Percentiles rank a stretch among this genome's conserved stretches.
These are phyloP conservation scores for Nigrospora oryzae DNA, from an alignment of 2,329 filamentous ascomycete species.

Conservation along the genomic window DNA sequence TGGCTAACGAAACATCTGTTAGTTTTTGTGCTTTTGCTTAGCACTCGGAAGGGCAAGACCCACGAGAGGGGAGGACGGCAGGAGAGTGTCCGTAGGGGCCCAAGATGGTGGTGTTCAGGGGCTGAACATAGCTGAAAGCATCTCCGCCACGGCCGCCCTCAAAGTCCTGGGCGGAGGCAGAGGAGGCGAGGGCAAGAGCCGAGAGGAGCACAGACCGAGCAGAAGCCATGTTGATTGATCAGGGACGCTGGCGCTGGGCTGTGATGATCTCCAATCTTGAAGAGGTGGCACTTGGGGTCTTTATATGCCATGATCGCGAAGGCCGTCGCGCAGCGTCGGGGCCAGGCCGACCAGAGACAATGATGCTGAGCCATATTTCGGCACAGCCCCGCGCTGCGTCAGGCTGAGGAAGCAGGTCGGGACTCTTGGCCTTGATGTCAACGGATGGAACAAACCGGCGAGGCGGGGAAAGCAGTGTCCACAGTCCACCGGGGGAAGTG, in stretches of 20 bases:
- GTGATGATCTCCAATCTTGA: neutral
- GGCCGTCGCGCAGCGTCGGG: neutral
- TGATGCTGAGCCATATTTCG: neutral
- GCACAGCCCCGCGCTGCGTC: neutral
- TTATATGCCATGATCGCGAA: neutral
- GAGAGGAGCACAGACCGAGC: constrained; percentile 5
- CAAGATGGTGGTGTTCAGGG: constrained; percentile 29
- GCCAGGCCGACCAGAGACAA: too few relatives aligned
- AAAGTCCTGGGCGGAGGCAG: constrained; percentile 3
- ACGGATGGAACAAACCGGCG: neutral
- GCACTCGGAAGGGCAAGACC: constrained; percentile 7
- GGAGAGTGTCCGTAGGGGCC: constrained; percentile 29
- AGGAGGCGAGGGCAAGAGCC: constrained; percentile 2
- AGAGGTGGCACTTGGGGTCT: neutral
- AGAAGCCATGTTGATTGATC: constrained; percentile 6
- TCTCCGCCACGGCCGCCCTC: constrained; percentile 9
- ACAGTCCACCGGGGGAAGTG: too few relatives aligned
- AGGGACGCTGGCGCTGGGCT: constrained; percentile 1
- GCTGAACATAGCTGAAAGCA: constrained; percentile 29
- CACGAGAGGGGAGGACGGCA: constrained; percentile 26
- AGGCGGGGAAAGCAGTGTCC: too few relatives aligned
- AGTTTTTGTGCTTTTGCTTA: neutral
- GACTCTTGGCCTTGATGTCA: neutral
- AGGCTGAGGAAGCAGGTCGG: neutral
- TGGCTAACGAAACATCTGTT: constrained; percentile 14